These are phyloP conservation scores for Lunularia cruciata DNA, from an alignment of 225 moss, liverwort and hornwort species.

Conservation along the genomic window DNA sequence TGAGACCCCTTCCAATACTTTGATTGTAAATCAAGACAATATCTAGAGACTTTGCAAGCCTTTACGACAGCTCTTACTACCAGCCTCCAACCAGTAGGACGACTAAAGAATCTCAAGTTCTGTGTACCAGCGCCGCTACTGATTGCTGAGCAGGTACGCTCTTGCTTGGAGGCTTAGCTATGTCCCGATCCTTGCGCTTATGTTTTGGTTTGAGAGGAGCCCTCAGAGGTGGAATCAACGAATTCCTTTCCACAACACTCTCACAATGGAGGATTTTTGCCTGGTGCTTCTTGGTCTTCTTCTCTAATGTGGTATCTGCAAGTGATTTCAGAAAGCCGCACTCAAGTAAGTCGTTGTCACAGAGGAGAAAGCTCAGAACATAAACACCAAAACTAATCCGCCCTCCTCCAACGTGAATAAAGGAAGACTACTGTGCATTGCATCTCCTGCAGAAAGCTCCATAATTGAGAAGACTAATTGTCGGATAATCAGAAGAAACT, in stretches of 20 bases:
- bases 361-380: no score
- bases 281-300: conserved; percentile 66
- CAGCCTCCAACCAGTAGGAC: neutral
- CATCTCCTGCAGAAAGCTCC: neutral
- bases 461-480: neutral
- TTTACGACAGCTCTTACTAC: neutral
- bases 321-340: neutral
- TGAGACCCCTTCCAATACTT: no score
- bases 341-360: no score
- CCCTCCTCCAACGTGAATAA: neutral
- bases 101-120: neutral
- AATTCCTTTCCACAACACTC: conserved; percentile 73
- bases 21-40: no score
- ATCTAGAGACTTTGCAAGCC: no score
- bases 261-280: conserved; percentile 68
- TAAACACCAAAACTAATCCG: neutral
- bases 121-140: conserved; percentile 9
- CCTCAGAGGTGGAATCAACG: conserved; percentile 62
- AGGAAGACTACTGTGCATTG: neutral
- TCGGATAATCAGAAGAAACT: no score
- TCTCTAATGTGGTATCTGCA: conserved; percentile 48
- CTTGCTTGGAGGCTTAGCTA: conserved; percentile 59
- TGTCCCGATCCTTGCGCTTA: conserved; percentile 83
- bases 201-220: conserved; percentile 57
- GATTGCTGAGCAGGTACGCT: conserved; percentile 11